Conservation (phyloP, 129 eudicot species). For the Pseudognaphalium luteoalbum region DNA sequence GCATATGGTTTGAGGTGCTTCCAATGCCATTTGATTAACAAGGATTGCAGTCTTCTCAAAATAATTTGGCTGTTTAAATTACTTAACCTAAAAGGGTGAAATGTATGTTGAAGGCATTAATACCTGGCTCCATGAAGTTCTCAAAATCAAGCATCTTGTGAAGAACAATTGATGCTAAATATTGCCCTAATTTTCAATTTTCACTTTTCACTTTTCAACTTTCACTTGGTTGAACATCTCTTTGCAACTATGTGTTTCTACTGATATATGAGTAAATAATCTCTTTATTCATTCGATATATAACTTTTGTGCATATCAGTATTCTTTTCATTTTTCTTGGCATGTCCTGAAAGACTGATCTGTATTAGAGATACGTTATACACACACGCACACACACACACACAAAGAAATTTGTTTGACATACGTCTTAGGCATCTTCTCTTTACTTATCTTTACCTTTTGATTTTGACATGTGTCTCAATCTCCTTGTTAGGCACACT, state of each 20-base stretch:
- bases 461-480: neutral
- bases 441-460: neutral
- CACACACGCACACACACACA: too few species aligned
- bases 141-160: neutral
- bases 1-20: neutral
- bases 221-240: neutral
- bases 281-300: neutral
- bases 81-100: neutral
- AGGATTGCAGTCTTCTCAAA: neutral
- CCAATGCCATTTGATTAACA: neutral
- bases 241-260: neutral
- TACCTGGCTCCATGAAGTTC: neutral
- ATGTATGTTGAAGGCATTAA: neutral
- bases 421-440: too few species aligned
- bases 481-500: neutral
- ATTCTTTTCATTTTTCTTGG: neutral
- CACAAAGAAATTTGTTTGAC: too few species aligned
- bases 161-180: neutral
- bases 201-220: neutral
- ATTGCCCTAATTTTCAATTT: neutral
- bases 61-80: neutral
- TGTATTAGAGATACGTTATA: neutral
- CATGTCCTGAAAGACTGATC: neutral
- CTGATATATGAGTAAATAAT: neutral
- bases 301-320: neutral